Conservation (phyloP, 108 stramenopile species). For the Nitzschia putrida region DNA sequence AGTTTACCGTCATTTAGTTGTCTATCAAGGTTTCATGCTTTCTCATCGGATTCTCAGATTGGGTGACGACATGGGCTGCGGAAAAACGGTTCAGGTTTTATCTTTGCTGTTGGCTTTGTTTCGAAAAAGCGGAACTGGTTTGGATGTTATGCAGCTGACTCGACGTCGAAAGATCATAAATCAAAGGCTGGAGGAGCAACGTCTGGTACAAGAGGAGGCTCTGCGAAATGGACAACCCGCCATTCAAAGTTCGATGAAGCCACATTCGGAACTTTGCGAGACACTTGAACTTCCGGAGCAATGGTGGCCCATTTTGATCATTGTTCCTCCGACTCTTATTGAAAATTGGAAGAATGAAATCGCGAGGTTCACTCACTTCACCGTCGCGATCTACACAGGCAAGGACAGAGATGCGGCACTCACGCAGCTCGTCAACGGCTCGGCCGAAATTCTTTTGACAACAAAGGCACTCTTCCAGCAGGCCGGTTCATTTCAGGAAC, state of each 20-base stretch:
- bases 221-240: conserved; percentile 14
- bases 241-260: background rate
- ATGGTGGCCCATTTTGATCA: conserved; percentile 71
- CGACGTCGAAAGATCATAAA: conserved; percentile 23
- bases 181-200: conserved; percentile 1
- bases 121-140: conserved; percentile 69
- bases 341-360: conserved; percentile 74
- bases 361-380: conserved; percentile 75
- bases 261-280: conserved; percentile 3
- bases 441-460: conserved; percentile 67
- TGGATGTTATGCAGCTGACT: conserved; percentile 42
- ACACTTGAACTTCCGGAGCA: conserved; percentile 10
- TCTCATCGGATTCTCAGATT: conserved; percentile 36
- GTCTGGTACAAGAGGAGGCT: conserved; percentile 40
- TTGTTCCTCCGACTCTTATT: conserved; percentile 74
- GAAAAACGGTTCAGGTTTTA: conserved; percentile 78
- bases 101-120: conserved; percentile 72
- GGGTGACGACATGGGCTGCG: conserved; percentile 63
- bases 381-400: conserved; percentile 49
- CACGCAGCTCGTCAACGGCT: conserved; percentile 44
- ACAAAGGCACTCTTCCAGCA: conserved; percentile 57
- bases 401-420: conserved; percentile 43
- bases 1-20: background rate
- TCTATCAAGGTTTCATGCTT: background rate
- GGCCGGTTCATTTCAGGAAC: conserved; percentile 9